Conservation (phyloP, 108 stramenopile genomes). For the Nannochloropsis granulata region DNA sequence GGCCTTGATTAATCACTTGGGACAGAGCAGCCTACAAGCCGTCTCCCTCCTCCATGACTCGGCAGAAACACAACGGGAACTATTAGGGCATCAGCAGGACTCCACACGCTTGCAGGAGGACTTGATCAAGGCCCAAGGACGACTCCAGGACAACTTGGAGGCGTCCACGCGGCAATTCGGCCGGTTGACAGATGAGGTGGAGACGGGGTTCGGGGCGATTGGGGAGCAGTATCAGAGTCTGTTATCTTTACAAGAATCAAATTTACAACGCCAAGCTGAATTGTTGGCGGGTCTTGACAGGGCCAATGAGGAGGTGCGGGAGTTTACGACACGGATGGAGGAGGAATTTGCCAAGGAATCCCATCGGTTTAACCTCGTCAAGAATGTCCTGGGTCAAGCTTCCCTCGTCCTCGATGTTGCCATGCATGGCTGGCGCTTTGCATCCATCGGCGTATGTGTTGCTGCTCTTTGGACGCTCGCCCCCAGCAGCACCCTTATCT, state of each 20-base stretch:
- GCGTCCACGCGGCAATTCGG: neutral
- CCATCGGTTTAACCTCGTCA: neutral
- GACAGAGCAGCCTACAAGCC: neutral
- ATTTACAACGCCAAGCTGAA: neutral
- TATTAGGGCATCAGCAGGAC: neutral
- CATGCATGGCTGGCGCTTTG: neutral
- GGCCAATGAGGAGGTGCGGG: neutral
- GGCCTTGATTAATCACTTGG: neutral
- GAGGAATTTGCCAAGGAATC: neutral
- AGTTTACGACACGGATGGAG: neutral
- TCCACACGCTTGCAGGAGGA: neutral
- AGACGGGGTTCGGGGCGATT: neutral
- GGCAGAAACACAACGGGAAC: neutral
- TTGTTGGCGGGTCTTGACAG: neutral
- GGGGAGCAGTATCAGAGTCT: neutral
- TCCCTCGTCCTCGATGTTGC: neutral
- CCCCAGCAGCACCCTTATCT: neutral
- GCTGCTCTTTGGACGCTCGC: neutral
- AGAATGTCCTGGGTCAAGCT: neutral
- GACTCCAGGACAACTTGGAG: neutral
- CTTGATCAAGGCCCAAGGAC: neutral
- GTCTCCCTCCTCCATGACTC: neutral
- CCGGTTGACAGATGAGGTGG: neutral
- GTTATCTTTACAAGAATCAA: neutral
- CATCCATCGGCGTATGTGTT: neutral